phyloP scores from a whole-genome alignment of 2,329 filamentous ascomycete species.

The Rachicladosporium sp. region DNA sequence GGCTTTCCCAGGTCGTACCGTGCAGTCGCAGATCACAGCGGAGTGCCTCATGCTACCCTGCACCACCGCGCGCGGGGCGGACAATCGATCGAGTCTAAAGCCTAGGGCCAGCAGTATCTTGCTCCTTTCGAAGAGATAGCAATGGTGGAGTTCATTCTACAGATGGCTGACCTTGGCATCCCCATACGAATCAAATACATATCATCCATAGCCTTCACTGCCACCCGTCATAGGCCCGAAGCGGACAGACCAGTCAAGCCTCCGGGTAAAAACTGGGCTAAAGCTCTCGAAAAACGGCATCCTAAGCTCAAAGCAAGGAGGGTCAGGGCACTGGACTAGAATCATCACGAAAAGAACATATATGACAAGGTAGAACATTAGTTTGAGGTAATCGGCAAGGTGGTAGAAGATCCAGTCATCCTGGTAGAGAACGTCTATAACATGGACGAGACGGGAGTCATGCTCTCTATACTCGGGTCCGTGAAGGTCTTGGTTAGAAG shows the following conservation, averaged over 20 bases:
- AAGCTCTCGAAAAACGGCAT: slow-evolving; percentile 14
- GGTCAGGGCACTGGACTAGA: slow-evolving; percentile 17
- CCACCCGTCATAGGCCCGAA: slow-evolving; percentile 5
- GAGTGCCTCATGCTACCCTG: slow-evolving; percentile 11
- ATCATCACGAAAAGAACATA: slow-evolving; percentile 17
- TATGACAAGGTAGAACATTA: slow-evolving; percentile 21
- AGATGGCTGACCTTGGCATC: slow-evolving; percentile 5
- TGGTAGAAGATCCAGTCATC: slow-evolving; percentile 15
- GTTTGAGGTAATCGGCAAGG: slow-evolving; percentile 21
- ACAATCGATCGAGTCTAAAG: slow-evolving; percentile 8
- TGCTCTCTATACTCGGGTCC: slow-evolving; percentile 18
- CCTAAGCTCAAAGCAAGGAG: slow-evolving; percentile 15
- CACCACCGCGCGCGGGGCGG: slow-evolving; percentile 8
- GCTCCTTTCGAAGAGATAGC: slow-evolving; percentile 7
- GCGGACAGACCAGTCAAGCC: slow-evolving; percentile 5
- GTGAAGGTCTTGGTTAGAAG: slow-evolving; percentile 23
- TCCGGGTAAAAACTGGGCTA: slow-evolving; percentile 10
- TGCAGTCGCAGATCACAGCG: slow-evolving; percentile 6
- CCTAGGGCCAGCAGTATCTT: slow-evolving; percentile 9
- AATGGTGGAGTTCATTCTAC: slow-evolving; percentile 6
- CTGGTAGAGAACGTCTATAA: slow-evolving; percentile 24
- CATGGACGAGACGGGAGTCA: slow-evolving; percentile 25
- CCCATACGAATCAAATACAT: slow-evolving; percentile 11
- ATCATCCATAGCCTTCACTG: slow-evolving; percentile 6
- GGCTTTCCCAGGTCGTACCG: slow-evolving; percentile 5